phyloP scores from a whole-genome alignment of 2,329 filamentous ascomycete species.

The Xylariaceae sp. region DNA sequence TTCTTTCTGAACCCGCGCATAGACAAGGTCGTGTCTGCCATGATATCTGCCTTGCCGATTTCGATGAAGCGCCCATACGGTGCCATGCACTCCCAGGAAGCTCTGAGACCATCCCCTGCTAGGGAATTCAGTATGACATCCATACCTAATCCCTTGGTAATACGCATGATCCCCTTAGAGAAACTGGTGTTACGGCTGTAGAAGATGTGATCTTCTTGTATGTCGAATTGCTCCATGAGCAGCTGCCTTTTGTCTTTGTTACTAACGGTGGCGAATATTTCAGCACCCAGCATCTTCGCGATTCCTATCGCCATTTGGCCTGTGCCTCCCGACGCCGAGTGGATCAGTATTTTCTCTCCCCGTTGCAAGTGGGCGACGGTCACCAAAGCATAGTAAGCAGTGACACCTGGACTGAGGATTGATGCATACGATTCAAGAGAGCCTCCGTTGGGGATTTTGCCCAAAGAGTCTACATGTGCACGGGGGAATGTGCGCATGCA shows the following conservation, averaged over 20 bases:
- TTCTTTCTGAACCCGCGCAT: conserved; percentile 36
- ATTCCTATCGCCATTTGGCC: conserved; percentile 22
- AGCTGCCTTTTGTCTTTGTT: conserved; percentile 30
- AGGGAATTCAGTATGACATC: conserved; percentile 33
- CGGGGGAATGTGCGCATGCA: conserved; percentile 22
- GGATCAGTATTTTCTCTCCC: conserved; percentile 24
- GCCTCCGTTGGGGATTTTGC: conserved; percentile 12
- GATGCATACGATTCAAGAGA: conserved; percentile 14
- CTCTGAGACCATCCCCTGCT: conserved; percentile 28
- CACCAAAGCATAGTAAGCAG: conserved; percentile 27
- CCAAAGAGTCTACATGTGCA: conserved; percentile 3
- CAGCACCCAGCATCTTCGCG: conserved; percentile 16
- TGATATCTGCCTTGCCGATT: conserved; percentile 33
- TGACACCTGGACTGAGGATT: conserved; percentile 17
- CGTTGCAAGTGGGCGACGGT: conserved; percentile 23
- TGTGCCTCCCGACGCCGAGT: conserved; percentile 20
- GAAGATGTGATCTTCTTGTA: conserved; percentile 32
- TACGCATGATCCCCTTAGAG: conserved; percentile 24
- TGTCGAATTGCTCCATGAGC: conserved; percentile 27
- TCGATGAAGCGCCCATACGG: conserved; percentile 35
- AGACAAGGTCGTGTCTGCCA: conserved; percentile 33
- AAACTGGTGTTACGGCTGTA: conserved; percentile 30
- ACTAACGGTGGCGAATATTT: conserved; percentile 32
- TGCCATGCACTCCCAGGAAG: conserved; percentile 35
- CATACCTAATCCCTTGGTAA: conserved; percentile 30